These are phyloP conservation scores for Solanum chacoense DNA, from an alignment of 305 asterid genomes.

Conservation along the genomic window DNA sequence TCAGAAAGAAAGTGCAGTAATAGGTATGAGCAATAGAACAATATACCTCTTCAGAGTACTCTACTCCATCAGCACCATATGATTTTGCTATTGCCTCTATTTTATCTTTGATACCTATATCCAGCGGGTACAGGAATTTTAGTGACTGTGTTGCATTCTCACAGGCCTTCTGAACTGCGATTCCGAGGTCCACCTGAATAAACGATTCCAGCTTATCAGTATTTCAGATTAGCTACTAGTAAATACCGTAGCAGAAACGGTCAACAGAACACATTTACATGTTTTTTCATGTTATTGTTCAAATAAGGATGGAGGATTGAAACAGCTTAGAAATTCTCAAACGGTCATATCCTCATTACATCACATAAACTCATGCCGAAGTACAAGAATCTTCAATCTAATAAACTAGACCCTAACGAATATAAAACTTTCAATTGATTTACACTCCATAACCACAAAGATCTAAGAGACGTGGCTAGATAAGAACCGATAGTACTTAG, in stretches of 20 bases:
- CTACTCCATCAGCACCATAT: constrained; percentile 90
- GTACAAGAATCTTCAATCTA: neutral
- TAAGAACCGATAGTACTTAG: neutral
- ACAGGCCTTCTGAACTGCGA: constrained; percentile 85
- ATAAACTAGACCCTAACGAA: neutral
- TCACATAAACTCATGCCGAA: neutral
- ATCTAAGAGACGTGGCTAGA: neutral
- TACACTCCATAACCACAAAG: neutral
- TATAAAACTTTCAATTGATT: neutral
- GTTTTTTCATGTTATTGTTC: neutral
- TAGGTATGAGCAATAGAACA: neutral
- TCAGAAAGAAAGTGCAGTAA: neutral
- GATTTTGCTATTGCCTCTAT: constrained; percentile 92
- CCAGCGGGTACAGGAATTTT: constrained; percentile 81
- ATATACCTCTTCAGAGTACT: constrained; percentile 87
- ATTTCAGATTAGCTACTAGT: neutral
- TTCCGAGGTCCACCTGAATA: constrained; percentile 80
- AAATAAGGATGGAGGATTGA: neutral
- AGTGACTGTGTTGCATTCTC: constrained; percentile 65
- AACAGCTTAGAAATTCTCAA: neutral
- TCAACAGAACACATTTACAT: neutral
- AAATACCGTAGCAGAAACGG: neutral
- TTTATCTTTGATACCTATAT: constrained; percentile 72
- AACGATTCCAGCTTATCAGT: neutral
- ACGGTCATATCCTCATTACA: neutral